These are phyloP conservation scores for Solanum chilense DNA, from an alignment of 257 asterid species.

Conservation along the genomic window DNA sequence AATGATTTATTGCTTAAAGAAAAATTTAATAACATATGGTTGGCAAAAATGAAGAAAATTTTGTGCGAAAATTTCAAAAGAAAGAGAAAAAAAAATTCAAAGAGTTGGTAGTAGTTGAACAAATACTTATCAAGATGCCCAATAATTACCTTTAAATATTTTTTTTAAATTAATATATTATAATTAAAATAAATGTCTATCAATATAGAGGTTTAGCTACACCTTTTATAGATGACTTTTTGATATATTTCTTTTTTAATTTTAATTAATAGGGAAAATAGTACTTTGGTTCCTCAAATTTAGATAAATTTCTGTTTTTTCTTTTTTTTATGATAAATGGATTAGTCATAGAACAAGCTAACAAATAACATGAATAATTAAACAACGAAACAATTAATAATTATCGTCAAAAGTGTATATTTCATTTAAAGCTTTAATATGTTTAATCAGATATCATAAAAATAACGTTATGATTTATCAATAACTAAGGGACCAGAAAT, in stretches of 20 bases:
- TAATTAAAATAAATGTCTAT: neutral
- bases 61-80: neutral
- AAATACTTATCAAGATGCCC: neutral
- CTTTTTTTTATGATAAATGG: no score
- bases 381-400: neutral
- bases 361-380: neutral
- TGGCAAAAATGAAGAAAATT: neutral
- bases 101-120: neutral
- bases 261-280: neutral
- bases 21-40: neutral
- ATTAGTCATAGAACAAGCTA: neutral
- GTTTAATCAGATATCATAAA: neutral
- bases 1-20: neutral
- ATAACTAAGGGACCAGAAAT: neutral
- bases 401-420: neutral
- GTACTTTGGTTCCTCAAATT: neutral
- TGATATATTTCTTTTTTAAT: neutral
- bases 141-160: neutral
- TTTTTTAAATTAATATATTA: neutral
- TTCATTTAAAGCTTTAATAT: neutral
- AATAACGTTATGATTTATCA: neutral
- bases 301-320: neutral
- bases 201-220: neutral
- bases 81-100: neutral
- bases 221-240: neutral